Evolutionary conservation across 495 filamentous ascomycete genomes (phyloP), one percentile per base, ranked within the genome.

Genomic region (Pyronema omphalodes): DNA sequence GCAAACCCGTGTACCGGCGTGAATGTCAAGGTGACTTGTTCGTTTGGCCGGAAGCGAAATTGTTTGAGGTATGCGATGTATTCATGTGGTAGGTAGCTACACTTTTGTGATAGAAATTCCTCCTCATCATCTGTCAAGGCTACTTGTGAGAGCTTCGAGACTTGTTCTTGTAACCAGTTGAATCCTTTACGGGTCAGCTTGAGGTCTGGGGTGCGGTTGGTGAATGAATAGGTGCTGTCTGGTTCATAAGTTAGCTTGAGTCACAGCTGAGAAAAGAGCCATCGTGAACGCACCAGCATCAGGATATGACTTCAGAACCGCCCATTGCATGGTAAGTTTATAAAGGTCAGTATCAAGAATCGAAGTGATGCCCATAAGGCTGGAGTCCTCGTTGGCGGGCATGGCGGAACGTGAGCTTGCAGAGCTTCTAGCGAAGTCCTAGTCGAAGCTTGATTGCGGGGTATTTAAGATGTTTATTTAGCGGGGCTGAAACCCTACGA

Each of bases 271-370:
- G 1, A 4, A 33, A 34, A 12, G 11, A 35, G 36, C 29, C 9
- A 18, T 33, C n/a, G 41, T 15, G 51, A 53, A 55, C 43, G 17
- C 58, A 82, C 83, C 70, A 51, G 88, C 80, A 60, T 89, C 76
- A 12, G 82, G 79, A 66, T 93, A 95, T 69, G 84, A 88, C 63
- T 86, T 88, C 49, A 94, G 73, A 58, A 96, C 78, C 40, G 88
- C 91, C 65, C 85, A 93, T 79, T 98, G 91, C 91, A 98, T 98
- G 8, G 91, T 98, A 63, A 98, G 68, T 69, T 98, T 98, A 75
- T 98, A 98, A 41, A 98, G 73, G 72, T 98, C 91, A 1, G 91
- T 98, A 66, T 98, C 91, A 39, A 98, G 77, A 56, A 98, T 81
- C 55, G 91, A 95, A 67, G 77, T 82, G 62, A 96, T 79, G 37